A percentile compares a stretch with the other conserved stretches of the same genome.
Conservation (phyloP, 768 basidiomycete genomes). For the Termitomyces sp. region DNA sequence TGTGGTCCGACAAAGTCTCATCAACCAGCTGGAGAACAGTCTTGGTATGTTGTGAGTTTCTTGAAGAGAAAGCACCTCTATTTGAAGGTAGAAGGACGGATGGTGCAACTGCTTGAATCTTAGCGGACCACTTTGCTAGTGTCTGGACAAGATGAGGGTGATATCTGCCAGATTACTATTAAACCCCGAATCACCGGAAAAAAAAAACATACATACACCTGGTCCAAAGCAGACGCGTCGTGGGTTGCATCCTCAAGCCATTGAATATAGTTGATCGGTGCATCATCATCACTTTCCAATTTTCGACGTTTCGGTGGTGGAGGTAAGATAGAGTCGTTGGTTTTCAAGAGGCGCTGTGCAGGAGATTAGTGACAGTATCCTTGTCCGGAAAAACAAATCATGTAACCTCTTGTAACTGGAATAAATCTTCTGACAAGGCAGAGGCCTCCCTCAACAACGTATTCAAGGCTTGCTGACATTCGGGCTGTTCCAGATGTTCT, state of each 20-base stretch:
- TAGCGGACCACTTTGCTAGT: conserved; percentile 91
- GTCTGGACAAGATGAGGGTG: conserved; percentile 76
- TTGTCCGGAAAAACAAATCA: not conserved
- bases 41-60: conserved; percentile 52
- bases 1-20: conserved; percentile 59
- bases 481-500: conserved; percentile 32
- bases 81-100: conserved; percentile 68
- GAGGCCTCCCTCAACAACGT: conserved; percentile 60
- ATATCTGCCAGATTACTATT: conserved; percentile 27
- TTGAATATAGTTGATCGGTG: conserved; percentile 25
- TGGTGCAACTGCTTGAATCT: conserved; percentile 90
- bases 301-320: conserved; percentile 60
- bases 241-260: conserved; percentile 41
- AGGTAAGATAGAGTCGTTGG: conserved; percentile 42
- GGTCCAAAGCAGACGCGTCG: conserved; percentile 44
- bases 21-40: conserved; percentile 76
- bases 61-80: conserved; percentile 62
- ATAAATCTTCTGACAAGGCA: conserved; percentile 62
- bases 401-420: conserved; percentile 65
- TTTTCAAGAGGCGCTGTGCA: conserved; percentile 38
- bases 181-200: not conserved
- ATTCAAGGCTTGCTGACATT: conserved; percentile 42
- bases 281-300: conserved; percentile 27
- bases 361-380: not conserved
- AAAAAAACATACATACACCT: conserved; percentile 37